Percentiles rank a stretch among this genome's conserved stretches.
phyloP scores from a whole-genome alignment of 2,329 filamentous ascomycete genomes.

The Ophiostoma piceae region DNA sequence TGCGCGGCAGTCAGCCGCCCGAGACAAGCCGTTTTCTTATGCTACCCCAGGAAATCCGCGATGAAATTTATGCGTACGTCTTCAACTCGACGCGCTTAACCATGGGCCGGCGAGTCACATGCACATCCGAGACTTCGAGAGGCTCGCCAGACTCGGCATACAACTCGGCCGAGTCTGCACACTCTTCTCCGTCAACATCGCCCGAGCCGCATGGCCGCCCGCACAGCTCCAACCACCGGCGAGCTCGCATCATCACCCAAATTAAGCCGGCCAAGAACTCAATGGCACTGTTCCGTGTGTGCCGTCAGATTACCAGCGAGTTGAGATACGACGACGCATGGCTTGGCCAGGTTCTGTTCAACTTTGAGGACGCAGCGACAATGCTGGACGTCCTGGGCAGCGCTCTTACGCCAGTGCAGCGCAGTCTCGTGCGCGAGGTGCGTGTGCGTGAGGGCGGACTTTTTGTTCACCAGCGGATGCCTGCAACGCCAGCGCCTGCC shows the following conservation, averaged over 20 bases:
- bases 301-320: constrained; percentile 27
- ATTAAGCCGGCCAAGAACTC: constrained; percentile 26
- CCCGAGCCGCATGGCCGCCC: background rate
- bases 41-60: constrained; percentile 27
- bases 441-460: constrained; percentile 27
- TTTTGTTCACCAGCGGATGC: constrained; percentile 20
- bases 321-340: constrained; percentile 26
- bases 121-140: constrained; percentile 9
- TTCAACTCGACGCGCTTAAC: constrained; percentile 27
- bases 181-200: constrained; percentile 1
- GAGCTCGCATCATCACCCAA: constrained; percentile 20
- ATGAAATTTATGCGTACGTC: constrained; percentile 27
- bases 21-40: constrained; percentile 23
- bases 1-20: background rate
- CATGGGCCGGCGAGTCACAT: constrained; percentile 26
- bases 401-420: constrained; percentile 21
- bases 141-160: constrained; percentile 7
- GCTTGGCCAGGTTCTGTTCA: constrained; percentile 28
- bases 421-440: constrained; percentile 25
- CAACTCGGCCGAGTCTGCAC: constrained; percentile 1
- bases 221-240: background rate
- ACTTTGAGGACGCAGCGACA: constrained; percentile 27
- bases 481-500: background rate
- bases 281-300: constrained; percentile 27
- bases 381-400: constrained; percentile 28